phyloP scores from a whole-genome alignment of 352 stramenopile genomes.

The Pythium aquatile region DNA sequence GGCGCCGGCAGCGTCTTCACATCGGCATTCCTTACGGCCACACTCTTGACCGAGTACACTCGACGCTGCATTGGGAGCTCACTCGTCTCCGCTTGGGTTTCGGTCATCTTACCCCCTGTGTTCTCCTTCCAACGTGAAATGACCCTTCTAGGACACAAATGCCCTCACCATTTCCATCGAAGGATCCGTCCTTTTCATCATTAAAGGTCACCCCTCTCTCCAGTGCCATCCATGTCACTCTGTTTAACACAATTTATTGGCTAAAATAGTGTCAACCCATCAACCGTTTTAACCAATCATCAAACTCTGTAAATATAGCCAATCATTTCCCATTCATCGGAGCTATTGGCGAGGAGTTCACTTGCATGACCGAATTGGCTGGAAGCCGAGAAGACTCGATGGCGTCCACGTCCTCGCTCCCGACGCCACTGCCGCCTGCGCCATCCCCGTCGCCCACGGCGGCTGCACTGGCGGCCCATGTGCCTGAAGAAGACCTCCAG shows the following conservation, averaged over 20 bases:
- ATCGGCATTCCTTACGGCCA: not conserved
- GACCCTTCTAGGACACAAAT: too few relatives aligned
- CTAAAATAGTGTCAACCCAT: not conserved
- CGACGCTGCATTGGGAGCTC: not conserved
- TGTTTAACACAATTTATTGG: not conserved
- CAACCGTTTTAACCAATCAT: not conserved
- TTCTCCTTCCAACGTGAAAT: not conserved
- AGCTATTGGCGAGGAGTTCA: not conserved
- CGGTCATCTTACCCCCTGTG: not conserved
- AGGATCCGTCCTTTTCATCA: not conserved
- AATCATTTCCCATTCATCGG: not conserved
- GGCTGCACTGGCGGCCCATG: conserved; percentile 7
- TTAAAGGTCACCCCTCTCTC: not conserved
- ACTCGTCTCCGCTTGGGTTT: not conserved
- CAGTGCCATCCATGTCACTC: not conserved
- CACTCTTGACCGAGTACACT: not conserved
- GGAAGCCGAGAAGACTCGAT: not conserved
- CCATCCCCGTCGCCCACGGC: not conserved
- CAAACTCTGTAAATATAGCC: not conserved
- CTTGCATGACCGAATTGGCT: conserved; percentile 8
- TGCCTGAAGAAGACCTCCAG: conserved; percentile 55
- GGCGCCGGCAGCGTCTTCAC: conserved; percentile 16
- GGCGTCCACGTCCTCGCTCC: conserved; percentile 2
- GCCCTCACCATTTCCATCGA: not conserved
- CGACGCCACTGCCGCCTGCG: not conserved